Conservation (phyloP, 2,329 filamentous ascomycete genomes). For the Scedosporium dehoogii region DNA sequence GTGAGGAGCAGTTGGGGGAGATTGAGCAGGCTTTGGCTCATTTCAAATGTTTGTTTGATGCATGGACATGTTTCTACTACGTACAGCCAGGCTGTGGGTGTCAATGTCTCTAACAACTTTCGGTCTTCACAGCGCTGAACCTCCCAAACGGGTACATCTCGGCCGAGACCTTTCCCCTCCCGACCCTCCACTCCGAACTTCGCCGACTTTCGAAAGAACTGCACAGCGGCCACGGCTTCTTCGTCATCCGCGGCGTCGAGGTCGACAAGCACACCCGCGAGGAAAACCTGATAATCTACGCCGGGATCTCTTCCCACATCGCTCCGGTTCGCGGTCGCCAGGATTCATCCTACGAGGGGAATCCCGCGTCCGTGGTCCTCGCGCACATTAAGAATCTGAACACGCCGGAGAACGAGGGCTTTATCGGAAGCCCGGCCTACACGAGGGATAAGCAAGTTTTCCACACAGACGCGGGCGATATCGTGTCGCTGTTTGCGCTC, state of each 20-base stretch:
- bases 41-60: constrained; percentile 7
- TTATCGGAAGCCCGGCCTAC: constrained; percentile 10
- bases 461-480: constrained; percentile 46
- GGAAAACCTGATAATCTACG: constrained; percentile 50
- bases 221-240: constrained; percentile 50
- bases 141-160: constrained; percentile 31
- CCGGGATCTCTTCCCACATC: constrained; percentile 49
- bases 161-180: constrained; percentile 42
- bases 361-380: constrained; percentile 40
- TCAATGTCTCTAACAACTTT: background rate
- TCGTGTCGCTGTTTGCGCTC: constrained; percentile 43
- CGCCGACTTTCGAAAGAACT: constrained; percentile 35
- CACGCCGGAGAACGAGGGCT: background rate
- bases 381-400: constrained; percentile 53
- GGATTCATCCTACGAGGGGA: constrained; percentile 37
- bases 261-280: constrained; percentile 41
- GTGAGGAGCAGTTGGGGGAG: constrained; percentile 6
- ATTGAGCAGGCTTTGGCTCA: constrained; percentile 8
- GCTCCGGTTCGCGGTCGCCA: constrained; percentile 43
- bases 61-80: background rate
- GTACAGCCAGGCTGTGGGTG: background rate
- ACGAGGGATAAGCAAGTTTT: constrained; percentile 37
- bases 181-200: constrained; percentile 34
- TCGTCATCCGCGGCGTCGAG: constrained; percentile 48
- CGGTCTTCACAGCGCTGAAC: constrained; percentile 19